These are phyloP conservation scores for Chrysochromulina parva DNA, from an alignment of 78 protist genomes.

Conservation along the genomic window DNA sequence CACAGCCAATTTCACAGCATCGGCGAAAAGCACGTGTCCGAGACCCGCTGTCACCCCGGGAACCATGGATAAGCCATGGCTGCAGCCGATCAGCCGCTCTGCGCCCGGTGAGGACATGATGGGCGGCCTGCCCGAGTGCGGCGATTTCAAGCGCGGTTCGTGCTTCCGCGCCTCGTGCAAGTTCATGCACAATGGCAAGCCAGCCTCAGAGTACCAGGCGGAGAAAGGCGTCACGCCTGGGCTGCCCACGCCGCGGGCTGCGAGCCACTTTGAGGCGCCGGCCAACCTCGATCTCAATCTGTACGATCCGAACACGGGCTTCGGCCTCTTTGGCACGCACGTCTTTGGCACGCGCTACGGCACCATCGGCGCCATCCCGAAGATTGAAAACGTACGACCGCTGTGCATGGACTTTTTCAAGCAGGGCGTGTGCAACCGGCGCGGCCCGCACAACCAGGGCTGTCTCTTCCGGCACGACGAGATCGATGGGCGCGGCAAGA, in stretches of 20 bases:
- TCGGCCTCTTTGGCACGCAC: slow-evolving; percentile 11
- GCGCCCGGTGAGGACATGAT: no score
- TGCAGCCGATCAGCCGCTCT: no score
- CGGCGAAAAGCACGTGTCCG: no score
- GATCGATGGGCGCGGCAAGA: neutral
- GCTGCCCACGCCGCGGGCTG: no score
- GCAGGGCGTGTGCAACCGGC: slow-evolving; percentile 9
- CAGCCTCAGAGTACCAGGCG: neutral
- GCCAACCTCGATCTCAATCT: no score
- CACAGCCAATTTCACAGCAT: no score
- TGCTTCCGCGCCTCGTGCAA: slow-evolving; percentile 24
- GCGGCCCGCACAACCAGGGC: slow-evolving; percentile 16
- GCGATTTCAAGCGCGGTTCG: slow-evolving; percentile 26
- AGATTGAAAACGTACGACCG: neutral
- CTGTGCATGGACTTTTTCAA: slow-evolving; percentile 23
- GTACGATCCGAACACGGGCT: neutral
- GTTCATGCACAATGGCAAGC: neutral
- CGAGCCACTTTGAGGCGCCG: no score
- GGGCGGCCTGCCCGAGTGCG: neutral
- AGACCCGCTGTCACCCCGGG: no score
- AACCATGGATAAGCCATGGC: no score
- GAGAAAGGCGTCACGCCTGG: neutral
- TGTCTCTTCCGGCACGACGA: slow-evolving; percentile 26
- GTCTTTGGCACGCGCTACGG: neutral
- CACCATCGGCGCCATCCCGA: neutral